These are phyloP conservation scores for Fusarium tupiense DNA, from an alignment of 2,329 filamentous ascomycete species.

Conservation along the genomic window DNA sequence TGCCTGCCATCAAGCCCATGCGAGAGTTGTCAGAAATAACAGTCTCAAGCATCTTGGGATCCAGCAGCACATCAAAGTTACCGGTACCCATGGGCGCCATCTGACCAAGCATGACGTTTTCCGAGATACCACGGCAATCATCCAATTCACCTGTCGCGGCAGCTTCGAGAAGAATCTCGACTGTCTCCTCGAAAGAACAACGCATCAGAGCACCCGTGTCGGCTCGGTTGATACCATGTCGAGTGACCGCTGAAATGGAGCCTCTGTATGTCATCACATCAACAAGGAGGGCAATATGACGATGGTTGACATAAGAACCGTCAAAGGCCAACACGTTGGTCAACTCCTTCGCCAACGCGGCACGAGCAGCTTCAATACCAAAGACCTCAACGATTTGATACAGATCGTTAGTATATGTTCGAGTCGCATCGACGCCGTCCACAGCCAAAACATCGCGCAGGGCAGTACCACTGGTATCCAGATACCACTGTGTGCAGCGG, in stretches of 20 bases:
- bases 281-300: constrained; percentile 92
- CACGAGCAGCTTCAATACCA: constrained; percentile 93
- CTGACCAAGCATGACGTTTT: constrained; percentile 98
- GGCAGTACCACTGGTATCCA: constrained; percentile 93
- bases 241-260: constrained; percentile 93
- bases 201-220: constrained; percentile 99
- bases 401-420: constrained; percentile 95
- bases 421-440: constrained; percentile 84
- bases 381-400: constrained; percentile 95
- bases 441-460: constrained; percentile 86
- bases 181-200: constrained; percentile 99
- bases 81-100: constrained; percentile 97
- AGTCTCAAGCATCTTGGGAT: constrained; percentile 94
- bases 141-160: constrained; percentile 95
- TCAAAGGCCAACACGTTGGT: constrained; percentile 95
- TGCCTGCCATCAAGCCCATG: constrained; percentile 82
- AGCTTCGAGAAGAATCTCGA: constrained; percentile 96
- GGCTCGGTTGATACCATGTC: constrained; percentile 97
- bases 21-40: constrained; percentile 92
- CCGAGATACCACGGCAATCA: constrained; percentile 96
- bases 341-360: constrained; percentile 87
- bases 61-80: constrained; percentile 92
- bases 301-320: constrained; percentile 99
- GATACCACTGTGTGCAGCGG: constrained; percentile 89
- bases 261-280: constrained; percentile 98